Evolutionary conservation across 768 basidiomycete species (phyloP), one percentile per base, ranked within the genome.

Genomic region (Mycena maculata): DNA sequence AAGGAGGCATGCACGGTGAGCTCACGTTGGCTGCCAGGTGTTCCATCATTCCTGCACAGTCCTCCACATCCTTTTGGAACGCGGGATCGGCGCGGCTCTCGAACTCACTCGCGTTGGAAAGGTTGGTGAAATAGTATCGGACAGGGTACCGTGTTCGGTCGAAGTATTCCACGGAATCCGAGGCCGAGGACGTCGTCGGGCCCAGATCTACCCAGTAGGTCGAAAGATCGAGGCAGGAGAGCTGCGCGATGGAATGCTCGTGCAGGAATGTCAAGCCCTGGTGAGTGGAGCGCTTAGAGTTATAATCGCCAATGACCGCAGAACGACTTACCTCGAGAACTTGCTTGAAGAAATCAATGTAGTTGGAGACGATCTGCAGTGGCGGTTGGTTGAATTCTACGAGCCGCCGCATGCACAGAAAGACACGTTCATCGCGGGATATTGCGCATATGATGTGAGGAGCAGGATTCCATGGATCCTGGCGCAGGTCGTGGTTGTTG

Each of bases 401-500:
- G 28, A 86, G 80, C 22, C 80, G 79, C 60, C 84, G 82, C 72
- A 87, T 75, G 70, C 82, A 84, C 8, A 86, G 71, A 54, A 82
- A 84, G 4, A 82, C 78, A 27, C 76, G 70, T 16, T 81, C 78
- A n/a, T 75, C 81, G 30, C 82, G 80, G 63, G 85, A 80, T 0
- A 86, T 80, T 1, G 80, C 80, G 62, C 79, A 77, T 16, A 85
- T 71, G 11, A 88, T 76, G 47, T 83, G 84, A 5, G 85, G 86
- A 11, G 80, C 76, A 7, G 86, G 82, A 67, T 88, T 88, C 87
- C 87, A 87, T 0, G 86, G 86, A 70, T 88, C 87, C 49, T 76
- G 70, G 15, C 87, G 82, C 8, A 78, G 71, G 41, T 83, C 82
- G 22, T 77, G 76, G 18, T 80, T 76, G 63, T 87, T 87, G 59